Evolutionary conservation across 2,329 filamentous ascomycete species (phyloP).

Genomic region (Cladosporium velox): DNA sequence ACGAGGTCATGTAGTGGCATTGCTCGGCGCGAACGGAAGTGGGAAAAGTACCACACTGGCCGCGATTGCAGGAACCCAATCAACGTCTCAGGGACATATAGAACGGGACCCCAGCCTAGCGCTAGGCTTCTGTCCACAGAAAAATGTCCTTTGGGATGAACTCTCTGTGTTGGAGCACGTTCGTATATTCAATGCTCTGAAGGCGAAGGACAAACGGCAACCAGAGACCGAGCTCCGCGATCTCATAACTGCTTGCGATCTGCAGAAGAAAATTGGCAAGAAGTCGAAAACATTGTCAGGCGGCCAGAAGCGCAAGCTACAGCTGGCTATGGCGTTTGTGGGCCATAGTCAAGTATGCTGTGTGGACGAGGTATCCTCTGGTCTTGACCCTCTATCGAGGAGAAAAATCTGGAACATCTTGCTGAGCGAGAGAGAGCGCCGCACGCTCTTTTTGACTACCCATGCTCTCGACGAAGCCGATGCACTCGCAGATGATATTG

Average conservation of each 20-base stretch:
- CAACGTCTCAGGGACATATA: constrained; percentile 72
- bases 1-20: constrained; percentile 76
- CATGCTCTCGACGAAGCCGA: constrained; percentile 92
- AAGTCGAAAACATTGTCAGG: constrained; percentile 76
- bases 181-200: constrained; percentile 76
- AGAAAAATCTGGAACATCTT: constrained; percentile 92
- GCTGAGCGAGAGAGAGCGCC: constrained; percentile 72
- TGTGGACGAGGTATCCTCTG: constrained; percentile 84
- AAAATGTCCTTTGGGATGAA: constrained; percentile 89
- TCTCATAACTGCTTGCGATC: constrained; percentile 69
- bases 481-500: constrained; percentile 80
- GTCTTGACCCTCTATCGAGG: constrained; percentile 79
- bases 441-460: constrained; percentile 83
- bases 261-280: constrained; percentile 70
- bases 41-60: constrained; percentile 89
- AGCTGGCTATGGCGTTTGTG: constrained; percentile 89
- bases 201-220: constrained; percentile 61
- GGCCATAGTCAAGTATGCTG: constrained; percentile 78
- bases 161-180: constrained; percentile 84
- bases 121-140: constrained; percentile 83
- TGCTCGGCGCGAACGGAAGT: constrained; percentile 84
- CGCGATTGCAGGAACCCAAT: constrained; percentile 77
- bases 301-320: constrained; percentile 85
- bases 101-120: constrained; percentile 74
- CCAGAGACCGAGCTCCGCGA: constrained; percentile 59